phyloP scores from a whole-genome alignment of 2,329 filamentous ascomycete species.

The Blumeria hordei region DNA sequence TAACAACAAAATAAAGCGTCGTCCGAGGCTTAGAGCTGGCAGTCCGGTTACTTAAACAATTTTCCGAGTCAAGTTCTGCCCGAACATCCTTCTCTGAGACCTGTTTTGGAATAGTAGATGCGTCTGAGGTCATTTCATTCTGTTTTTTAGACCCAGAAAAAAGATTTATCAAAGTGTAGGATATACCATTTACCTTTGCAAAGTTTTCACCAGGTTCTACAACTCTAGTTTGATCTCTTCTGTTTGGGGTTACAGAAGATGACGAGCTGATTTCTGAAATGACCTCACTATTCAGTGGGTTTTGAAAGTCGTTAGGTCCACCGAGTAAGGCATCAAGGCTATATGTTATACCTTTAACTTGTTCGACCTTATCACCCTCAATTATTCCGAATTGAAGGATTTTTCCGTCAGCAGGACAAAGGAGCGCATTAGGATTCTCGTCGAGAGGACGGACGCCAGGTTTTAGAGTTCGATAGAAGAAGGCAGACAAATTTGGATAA shows the following conservation, averaged over 20 bases:
- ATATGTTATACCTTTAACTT: slow-evolving; percentile 98
- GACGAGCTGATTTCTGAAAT: slow-evolving; percentile 16
- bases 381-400: slow-evolving; percentile 84
- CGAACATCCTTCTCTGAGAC: slow-evolving; percentile 63
- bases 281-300: slow-evolving; percentile 7
- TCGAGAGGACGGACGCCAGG: slow-evolving; percentile 71
- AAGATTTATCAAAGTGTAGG: slow-evolving; percentile 73
- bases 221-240: slow-evolving; percentile 15
- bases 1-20: slow-evolving; percentile 73
- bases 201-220: slow-evolving; percentile 78
- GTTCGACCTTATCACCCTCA: slow-evolving; percentile 82
- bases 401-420: slow-evolving; percentile 77
- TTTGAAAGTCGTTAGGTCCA: slow-evolving; percentile 17
- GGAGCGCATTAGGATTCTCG: slow-evolving; percentile 50
- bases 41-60: slow-evolving; percentile 30
- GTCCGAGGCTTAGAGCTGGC: slow-evolving; percentile 49
- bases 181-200: slow-evolving; percentile 79
- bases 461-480: slow-evolving; percentile 91
- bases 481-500: slow-evolving; percentile 82
- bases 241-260: slow-evolving; percentile 21
- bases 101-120: slow-evolving; percentile 41
- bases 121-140: slow-evolving; percentile 34
- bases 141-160: slow-evolving; percentile 41
- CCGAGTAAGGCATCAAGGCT: slow-evolving; percentile 82
- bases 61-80: slow-evolving; percentile 42